A percentile compares a stretch with the other conserved stretches of the same genome.
These are phyloP conservation scores for Apiospora sp. DNA, from an alignment of 2,329 filamentous ascomycete species.

Conservation along the genomic window DNA sequence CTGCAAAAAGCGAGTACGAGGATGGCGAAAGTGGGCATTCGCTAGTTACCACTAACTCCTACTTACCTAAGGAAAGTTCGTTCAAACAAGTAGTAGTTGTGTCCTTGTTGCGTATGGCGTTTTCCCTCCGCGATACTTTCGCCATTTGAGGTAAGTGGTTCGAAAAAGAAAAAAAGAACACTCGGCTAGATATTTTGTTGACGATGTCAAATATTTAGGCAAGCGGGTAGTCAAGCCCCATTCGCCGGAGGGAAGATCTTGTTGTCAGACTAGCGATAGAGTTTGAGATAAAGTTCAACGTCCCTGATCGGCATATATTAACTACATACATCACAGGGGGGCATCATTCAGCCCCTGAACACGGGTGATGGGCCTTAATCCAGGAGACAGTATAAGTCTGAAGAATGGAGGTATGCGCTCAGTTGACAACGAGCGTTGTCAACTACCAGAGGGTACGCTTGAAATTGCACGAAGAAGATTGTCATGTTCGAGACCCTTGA, in stretches of 20 bases:
- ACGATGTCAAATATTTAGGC: not conserved
- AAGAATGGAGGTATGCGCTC: not conserved
- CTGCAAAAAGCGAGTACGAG: not conserved
- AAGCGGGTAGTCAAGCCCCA: not conserved
- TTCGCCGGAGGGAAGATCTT: not conserved
- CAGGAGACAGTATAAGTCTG: not conserved
- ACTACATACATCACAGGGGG: not conserved
- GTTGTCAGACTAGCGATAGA: not conserved
- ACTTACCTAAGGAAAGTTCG: too few species aligned
- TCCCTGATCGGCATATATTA: not conserved
- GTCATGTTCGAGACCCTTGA: too few species aligned
- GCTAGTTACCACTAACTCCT: not conserved
- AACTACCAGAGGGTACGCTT: too few species aligned
- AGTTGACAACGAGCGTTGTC: too few species aligned
- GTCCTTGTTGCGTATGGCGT: too few species aligned
- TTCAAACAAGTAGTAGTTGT: too few species aligned
- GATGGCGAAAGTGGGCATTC: not conserved
- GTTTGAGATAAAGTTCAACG: slow-evolving; percentile 11
- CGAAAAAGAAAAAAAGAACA: not conserved
- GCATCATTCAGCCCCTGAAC: not conserved
- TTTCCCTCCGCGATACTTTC: too few species aligned
- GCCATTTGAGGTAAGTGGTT: not conserved
- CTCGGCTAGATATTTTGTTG: not conserved
- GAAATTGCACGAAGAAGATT: too few species aligned
- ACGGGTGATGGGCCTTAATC: not conserved